These are phyloP conservation scores for Geosmithia morbida DNA, from an alignment of 2,329 filamentous ascomycete genomes.

Conservation along the genomic window DNA sequence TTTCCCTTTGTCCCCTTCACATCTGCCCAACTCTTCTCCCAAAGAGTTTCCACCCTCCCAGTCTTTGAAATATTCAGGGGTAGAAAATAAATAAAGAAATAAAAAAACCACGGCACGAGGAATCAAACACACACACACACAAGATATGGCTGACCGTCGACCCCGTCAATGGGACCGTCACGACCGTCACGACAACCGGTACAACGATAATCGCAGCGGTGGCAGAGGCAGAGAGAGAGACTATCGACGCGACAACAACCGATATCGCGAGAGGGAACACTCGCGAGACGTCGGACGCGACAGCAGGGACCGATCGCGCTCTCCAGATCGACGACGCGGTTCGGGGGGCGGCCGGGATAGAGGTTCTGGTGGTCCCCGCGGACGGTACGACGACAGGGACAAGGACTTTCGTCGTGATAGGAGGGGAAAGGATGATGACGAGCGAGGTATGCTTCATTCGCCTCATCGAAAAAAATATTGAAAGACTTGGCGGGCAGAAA, in stretches of 20 bases:
- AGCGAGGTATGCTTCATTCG: constrained; percentile 2
- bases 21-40: constrained; percentile 1
- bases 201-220: constrained; percentile 6
- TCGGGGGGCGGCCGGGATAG: neutral
- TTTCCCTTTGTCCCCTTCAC: neutral
- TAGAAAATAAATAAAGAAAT: too few relatives aligned
- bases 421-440: constrained; percentile 8
- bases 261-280: constrained; percentile 15
- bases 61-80: too few relatives aligned
- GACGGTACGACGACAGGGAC: constrained; percentile 3
- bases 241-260: constrained; percentile 17
- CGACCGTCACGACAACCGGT: constrained; percentile 21
- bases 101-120: too few relatives aligned
- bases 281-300: constrained; percentile 13
- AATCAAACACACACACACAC: constrained; percentile 12
- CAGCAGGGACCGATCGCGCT: constrained; percentile 4
- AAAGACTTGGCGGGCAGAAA: too few relatives aligned
- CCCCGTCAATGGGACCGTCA: constrained; percentile 31
- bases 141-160: constrained; percentile 11
- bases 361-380: neutral
- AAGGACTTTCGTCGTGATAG: constrained; percentile 1
- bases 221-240: constrained; percentile 6
- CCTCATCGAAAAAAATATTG: too few relatives aligned
- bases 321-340: constrained; percentile 1
- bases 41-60: neutral